A percentile compares a stretch with the other conserved stretches of the same genome.
Evolutionary conservation across 768 basidiomycete genomes (phyloP).

Genomic region (Pisolithus microcarpus): DNA sequence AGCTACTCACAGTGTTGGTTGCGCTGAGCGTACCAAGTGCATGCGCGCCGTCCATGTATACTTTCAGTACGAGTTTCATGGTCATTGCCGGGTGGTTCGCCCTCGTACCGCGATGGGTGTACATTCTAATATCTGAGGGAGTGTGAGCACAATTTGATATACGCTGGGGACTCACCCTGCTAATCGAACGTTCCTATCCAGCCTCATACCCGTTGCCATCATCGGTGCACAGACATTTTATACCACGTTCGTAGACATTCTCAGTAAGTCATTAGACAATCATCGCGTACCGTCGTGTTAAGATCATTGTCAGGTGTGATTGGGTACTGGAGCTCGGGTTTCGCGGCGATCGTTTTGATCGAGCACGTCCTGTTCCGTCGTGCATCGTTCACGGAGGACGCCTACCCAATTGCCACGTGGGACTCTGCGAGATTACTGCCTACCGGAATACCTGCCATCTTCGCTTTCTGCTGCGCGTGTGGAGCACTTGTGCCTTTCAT

Average conservation of each 20-base stretch:
- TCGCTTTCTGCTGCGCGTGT: slow-evolving; percentile 33
- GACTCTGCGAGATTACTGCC: slow-evolving; percentile 32
- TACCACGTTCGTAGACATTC: slow-evolving; percentile 35
- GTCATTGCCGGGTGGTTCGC: slow-evolving; percentile 27
- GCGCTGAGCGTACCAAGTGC: slow-evolving; percentile 50
- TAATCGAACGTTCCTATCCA: slow-evolving; percentile 7
- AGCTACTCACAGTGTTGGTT: slow-evolving; percentile 42
- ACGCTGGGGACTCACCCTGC: not conserved
- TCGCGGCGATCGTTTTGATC: slow-evolving; percentile 32
- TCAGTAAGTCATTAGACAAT: slow-evolving; percentile 25
- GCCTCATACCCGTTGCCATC: slow-evolving; percentile 41
- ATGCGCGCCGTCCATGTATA: slow-evolving; percentile 54
- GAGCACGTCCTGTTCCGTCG: slow-evolving; percentile 41
- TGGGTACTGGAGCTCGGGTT: slow-evolving; percentile 38
- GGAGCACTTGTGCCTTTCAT: slow-evolving; percentile 40
- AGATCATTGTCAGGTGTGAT: slow-evolving; percentile 30
- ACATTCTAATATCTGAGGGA: slow-evolving; percentile 37
- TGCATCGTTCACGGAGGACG: slow-evolving; percentile 22
- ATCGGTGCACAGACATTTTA: slow-evolving; percentile 42
- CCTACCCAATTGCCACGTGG: slow-evolving; percentile 35
- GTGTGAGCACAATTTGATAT: slow-evolving; percentile 27
- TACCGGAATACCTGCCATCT: slow-evolving; percentile 33
- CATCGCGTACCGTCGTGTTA: slow-evolving; percentile 5
- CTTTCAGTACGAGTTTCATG: slow-evolving; percentile 42
- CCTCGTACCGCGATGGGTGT: slow-evolving; percentile 40